Evolutionary conservation across 208 protist genomes (phyloP).

Genomic region (Trichomonas vaginalis): DNA sequence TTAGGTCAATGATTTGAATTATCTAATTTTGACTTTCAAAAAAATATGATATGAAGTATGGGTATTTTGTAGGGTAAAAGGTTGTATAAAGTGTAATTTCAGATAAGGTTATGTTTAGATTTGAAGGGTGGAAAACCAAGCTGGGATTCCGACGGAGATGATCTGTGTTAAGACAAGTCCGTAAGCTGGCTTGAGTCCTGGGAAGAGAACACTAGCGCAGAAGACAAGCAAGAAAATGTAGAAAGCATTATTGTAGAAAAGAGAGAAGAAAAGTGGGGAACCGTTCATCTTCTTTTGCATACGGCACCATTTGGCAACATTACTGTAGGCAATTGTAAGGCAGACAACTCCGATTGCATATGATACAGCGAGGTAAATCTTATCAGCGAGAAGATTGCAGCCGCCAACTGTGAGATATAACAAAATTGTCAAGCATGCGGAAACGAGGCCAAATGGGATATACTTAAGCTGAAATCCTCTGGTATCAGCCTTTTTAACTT

Average conservation of each 20-base stretch:
- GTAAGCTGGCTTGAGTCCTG: background rate
- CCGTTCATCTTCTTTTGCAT: background rate
- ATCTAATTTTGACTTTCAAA: too few relatives aligned
- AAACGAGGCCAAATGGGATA: background rate
- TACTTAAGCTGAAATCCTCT: background rate
- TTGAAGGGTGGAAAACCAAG: background rate
- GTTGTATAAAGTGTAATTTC: too few relatives aligned
- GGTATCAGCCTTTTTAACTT: background rate
- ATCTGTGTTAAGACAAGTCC: background rate
- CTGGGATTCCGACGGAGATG: background rate
- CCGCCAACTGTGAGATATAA: background rate
- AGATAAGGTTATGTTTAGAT: background rate
- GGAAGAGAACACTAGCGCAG: background rate
- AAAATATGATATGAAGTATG: too few relatives aligned
- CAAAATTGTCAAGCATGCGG: background rate
- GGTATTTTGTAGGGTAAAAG: too few relatives aligned
- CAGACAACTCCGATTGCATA: background rate
- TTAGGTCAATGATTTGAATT: too few relatives aligned
- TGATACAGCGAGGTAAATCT: background rate
- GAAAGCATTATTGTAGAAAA: conserved; percentile 16
- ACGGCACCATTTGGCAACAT: background rate
- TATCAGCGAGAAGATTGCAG: background rate
- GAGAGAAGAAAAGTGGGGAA: background rate
- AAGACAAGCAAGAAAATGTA: background rate
- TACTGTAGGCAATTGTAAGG: background rate